A percentile compares a stretch with the other conserved stretches of the same genome.
These are phyloP conservation scores for Zymoseptoria crescenta DNA, from an alignment of 2,329 filamentous ascomycete genomes.

Conservation along the genomic window DNA sequence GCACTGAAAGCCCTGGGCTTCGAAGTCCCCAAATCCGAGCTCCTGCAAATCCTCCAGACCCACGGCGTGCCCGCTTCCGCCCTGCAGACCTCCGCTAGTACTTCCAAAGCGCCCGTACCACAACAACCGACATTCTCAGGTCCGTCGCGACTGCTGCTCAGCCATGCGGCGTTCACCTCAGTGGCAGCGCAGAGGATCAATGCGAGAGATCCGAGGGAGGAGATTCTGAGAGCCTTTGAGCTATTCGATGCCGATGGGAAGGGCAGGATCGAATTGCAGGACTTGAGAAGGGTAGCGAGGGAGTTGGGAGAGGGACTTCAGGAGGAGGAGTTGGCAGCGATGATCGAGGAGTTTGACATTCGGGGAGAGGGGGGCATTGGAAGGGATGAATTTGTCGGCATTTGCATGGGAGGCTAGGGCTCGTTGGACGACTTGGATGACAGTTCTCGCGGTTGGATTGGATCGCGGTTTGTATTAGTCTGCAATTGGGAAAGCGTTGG, in stretches of 20 bases:
- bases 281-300: conserved; percentile 76
- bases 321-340: conserved; percentile 84
- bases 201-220: conserved; percentile 77
- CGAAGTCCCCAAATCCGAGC: conserved; percentile 77
- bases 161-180: conserved; percentile 62
- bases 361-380: conserved; percentile 76
- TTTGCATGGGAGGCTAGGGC: conserved; percentile 45
- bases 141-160: conserved; percentile 60
- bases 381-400: conserved; percentile 58
- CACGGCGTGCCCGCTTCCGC: conserved; percentile 57
- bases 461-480: not conserved
- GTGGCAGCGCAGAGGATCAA: conserved; percentile 72
- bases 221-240: conserved; percentile 83
- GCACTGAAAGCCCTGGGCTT: conserved; percentile 93
- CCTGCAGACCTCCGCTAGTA: conserved; percentile 30
- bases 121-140: conserved; percentile 30
- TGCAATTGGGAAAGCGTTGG: not conserved
- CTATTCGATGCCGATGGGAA: conserved; percentile 92
- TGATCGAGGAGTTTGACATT: conserved; percentile 98
- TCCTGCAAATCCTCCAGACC: conserved; percentile 70
- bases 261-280: conserved; percentile 80
- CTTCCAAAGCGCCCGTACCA: conserved; percentile 40
- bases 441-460: not conserved
- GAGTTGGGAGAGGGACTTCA: conserved; percentile 89
- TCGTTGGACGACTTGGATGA: not conserved